Evolutionary conservation across 2,329 filamentous ascomycete species (phyloP).

Genomic region (Diaporthe eres): DNA sequence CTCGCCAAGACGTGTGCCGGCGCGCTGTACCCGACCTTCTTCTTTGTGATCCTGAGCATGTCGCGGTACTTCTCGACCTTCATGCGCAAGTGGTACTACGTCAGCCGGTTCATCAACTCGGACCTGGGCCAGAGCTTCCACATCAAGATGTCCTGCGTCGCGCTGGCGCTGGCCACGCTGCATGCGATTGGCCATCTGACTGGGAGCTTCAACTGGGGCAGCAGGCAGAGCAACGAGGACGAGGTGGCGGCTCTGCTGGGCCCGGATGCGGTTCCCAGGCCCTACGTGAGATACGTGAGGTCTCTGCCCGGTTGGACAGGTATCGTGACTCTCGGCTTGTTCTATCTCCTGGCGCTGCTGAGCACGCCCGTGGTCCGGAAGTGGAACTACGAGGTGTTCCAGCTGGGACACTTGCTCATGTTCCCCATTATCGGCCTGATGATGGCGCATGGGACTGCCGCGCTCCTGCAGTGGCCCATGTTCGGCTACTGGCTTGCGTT

Average conservation of each 20-base stretch:
- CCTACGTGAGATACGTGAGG: conserved; percentile 12
- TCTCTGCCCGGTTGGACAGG: conserved; percentile 53
- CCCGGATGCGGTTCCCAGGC: conserved; percentile 5
- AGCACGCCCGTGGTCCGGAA: conserved; percentile 65
- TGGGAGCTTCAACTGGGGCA: conserved; percentile 67
- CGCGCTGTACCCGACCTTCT: conserved; percentile 69
- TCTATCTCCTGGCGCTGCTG: conserved; percentile 63
- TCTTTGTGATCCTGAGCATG: conserved; percentile 72
- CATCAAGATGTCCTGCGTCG: conserved; percentile 66
- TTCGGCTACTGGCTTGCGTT: conserved; percentile 70
- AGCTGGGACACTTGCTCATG: conserved; percentile 70
- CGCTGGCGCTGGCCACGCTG: conserved; percentile 63
- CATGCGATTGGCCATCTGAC: conserved; percentile 69
- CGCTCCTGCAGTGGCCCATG: conserved; percentile 67
- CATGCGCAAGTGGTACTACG: conserved; percentile 63
- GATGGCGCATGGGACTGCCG: conserved; percentile 67
- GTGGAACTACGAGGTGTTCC: conserved; percentile 70
- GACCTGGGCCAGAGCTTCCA: conserved; percentile 69
- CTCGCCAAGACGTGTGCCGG: conserved; percentile 69
- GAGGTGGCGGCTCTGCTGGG: conserved; percentile 56
- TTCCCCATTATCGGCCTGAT: conserved; percentile 70
- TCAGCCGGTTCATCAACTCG: conserved; percentile 71
- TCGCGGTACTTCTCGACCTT: conserved; percentile 69
- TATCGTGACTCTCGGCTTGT: conserved; percentile 61
- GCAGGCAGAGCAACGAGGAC: conserved; percentile 58